Percentiles rank a stretch among this genome's conserved stretches.
Conservation (phyloP, 768 basidiomycete genomes). For the Collybia nuda region DNA sequence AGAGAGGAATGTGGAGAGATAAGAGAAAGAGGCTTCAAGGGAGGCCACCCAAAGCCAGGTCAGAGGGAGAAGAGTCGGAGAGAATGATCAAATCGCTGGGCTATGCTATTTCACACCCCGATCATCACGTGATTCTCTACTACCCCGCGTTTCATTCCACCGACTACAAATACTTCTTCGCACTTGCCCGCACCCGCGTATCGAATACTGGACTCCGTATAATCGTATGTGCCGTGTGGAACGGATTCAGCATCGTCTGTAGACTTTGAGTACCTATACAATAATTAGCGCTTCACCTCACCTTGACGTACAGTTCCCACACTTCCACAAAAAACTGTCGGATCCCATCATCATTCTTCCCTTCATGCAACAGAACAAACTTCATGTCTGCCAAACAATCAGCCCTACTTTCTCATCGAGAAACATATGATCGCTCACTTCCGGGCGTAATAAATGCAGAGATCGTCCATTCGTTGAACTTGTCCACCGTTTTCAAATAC, state of each 20-base stretch:
- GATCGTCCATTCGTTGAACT: constrained; percentile 98
- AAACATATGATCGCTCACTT: constrained; percentile 56
- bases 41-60: constrained; percentile 33
- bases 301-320: constrained; percentile 98
- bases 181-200: constrained; percentile 77
- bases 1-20: constrained; percentile 26
- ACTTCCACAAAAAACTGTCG: constrained; percentile 89
- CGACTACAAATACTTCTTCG: constrained; percentile 79
- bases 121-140: constrained; percentile 22
- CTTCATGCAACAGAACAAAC: constrained; percentile 91
- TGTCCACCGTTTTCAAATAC: constrained; percentile 95
- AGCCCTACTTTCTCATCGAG: constrained; percentile 6
- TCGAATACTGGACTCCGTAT: constrained; percentile 87
- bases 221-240: constrained; percentile 85
- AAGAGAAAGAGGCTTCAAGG: constrained; percentile 29
- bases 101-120: constrained; percentile 15
- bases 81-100: constrained; percentile 23
- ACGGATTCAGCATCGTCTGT: constrained; percentile 92
- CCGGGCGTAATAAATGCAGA: constrained; percentile 95
- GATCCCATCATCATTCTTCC: constrained; percentile 97
- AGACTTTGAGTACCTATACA: constrained; percentile 4
- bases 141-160: background rate
- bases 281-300: constrained; percentile 28
- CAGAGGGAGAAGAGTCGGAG: constrained; percentile 28
- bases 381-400: constrained; percentile 73